Conservation (phyloP, 2,329 filamentous ascomycete species). For the Sporothrix protearum region DNA sequence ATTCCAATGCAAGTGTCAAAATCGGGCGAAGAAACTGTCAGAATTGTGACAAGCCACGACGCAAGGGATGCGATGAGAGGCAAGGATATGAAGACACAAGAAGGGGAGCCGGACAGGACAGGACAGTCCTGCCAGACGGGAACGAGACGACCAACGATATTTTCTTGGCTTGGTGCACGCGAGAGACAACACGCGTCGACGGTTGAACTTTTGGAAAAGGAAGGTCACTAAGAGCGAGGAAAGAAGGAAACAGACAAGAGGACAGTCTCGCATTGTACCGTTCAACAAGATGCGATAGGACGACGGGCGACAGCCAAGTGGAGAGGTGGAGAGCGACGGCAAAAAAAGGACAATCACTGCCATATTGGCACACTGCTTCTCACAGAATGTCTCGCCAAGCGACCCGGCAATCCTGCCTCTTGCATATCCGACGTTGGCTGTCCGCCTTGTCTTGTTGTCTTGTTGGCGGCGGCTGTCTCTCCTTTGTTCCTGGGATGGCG, state of each 20-base stretch:
- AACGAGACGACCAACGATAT: background rate
- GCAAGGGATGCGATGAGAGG: background rate
- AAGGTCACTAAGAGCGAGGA: background rate
- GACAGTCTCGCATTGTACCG: background rate
- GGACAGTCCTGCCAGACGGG: background rate
- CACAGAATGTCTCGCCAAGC: background rate
- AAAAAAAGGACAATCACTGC: background rate
- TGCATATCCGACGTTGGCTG: background rate
- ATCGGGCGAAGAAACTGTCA: background rate
- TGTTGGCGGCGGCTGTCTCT: no score
- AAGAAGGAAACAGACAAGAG: background rate
- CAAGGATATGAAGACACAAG: background rate
- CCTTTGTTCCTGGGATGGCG: no score
- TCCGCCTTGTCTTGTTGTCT: background rate
- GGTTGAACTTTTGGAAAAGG: background rate
- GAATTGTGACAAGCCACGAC: background rate
- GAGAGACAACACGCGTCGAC: constrained; percentile 9
- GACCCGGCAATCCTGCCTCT: background rate
- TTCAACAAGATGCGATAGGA: background rate
- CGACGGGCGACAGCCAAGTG: background rate
- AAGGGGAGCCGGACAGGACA: background rate
- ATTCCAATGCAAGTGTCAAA: background rate
- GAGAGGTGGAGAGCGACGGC: background rate
- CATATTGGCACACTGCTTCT: background rate
- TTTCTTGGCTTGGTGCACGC: background rate